Evolutionary conservation across 1,284 basidiomycete species (phyloP).

Genomic region (Leccinum griseonigrum): DNA sequence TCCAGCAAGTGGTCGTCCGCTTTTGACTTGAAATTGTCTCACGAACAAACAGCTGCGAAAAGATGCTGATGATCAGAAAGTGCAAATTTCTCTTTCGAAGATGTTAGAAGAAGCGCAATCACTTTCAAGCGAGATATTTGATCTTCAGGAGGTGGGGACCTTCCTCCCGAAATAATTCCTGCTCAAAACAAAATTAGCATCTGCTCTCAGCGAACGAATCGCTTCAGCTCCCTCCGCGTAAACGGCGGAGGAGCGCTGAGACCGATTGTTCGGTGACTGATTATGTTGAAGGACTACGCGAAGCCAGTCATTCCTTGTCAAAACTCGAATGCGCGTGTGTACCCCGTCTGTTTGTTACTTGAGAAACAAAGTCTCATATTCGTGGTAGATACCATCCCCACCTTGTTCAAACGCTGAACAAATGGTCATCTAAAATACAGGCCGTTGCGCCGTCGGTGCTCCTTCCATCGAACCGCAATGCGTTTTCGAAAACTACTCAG

Average conservation of each 20-base stretch:
- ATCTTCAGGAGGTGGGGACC: conserved; percentile 58
- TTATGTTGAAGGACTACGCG: conserved; percentile 37
- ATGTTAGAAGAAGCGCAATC: conserved; percentile 58
- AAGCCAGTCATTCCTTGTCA: conserved; percentile 44
- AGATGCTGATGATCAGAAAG: conserved; percentile 31
- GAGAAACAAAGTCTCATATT: conserved; percentile 10
- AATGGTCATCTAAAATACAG: conserved; percentile 94
- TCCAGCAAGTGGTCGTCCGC: conserved; percentile 36
- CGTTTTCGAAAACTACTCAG: conserved; percentile 55
- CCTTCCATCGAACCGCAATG: conserved; percentile 62
- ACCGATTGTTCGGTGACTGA: conserved; percentile 11
- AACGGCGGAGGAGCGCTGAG: conserved; percentile 46
- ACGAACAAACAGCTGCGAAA: conserved; percentile 23
- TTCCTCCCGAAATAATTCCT: conserved; percentile 8
- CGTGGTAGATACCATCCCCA: conserved; percentile 58
- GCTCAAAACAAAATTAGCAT: conserved; percentile 35
- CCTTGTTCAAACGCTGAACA: conserved; percentile 73
- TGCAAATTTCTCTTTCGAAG: conserved; percentile 39
- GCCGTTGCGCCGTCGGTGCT: conserved; percentile 80
- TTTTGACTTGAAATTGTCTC: conserved; percentile 18
- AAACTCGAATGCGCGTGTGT: conserved; percentile 59
- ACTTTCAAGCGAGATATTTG: conserved; percentile 66
- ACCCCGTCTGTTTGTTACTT: neutral
- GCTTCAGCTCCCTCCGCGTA: conserved; percentile 51
- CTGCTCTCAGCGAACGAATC: conserved; percentile 48